Evolutionary conservation across 495 filamentous ascomycete species (phyloP).

Genomic region (Podospora appendiculata): DNA sequence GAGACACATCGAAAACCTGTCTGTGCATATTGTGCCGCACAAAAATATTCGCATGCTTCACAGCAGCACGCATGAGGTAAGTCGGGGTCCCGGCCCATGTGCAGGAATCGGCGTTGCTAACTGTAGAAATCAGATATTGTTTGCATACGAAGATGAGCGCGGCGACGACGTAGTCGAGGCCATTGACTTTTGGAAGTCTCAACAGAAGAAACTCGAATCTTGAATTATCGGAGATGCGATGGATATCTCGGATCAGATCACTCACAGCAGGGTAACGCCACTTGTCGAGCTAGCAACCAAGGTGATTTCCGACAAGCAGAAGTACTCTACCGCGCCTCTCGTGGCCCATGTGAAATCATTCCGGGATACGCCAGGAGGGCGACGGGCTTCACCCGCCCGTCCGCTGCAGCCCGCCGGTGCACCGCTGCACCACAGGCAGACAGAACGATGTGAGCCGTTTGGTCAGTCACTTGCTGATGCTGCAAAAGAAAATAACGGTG

Average conservation of each 20-base stretch:
- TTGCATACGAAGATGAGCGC: constrained; percentile 94
- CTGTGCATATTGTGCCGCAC: constrained; percentile 88
- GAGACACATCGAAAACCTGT: constrained; percentile 83
- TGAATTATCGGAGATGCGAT: constrained; percentile 20
- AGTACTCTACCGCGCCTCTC: no score
- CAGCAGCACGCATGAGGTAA: constrained; percentile 89
- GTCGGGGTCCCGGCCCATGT: constrained; percentile 14
- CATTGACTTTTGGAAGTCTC: constrained; percentile 90
- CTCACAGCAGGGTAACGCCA: no score
- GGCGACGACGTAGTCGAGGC: constrained; percentile 91
- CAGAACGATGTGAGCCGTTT: no score
- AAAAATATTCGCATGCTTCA: constrained; percentile 97
- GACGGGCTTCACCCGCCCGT: background rate
- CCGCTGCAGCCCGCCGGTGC: no score
- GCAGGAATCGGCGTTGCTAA: background rate
- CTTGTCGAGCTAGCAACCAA: no score
- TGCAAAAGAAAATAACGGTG: no score
- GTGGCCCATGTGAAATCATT: background rate
- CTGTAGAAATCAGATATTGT: constrained; percentile 58
- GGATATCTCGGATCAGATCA: background rate
- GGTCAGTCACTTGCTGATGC: no score
- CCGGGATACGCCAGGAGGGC: background rate
- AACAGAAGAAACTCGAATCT: constrained; percentile 17
- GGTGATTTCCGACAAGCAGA: no score
- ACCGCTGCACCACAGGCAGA: no score